phyloP scores from a whole-genome alignment of 179 eudicot species.

The Spinacia oleracea region DNA sequence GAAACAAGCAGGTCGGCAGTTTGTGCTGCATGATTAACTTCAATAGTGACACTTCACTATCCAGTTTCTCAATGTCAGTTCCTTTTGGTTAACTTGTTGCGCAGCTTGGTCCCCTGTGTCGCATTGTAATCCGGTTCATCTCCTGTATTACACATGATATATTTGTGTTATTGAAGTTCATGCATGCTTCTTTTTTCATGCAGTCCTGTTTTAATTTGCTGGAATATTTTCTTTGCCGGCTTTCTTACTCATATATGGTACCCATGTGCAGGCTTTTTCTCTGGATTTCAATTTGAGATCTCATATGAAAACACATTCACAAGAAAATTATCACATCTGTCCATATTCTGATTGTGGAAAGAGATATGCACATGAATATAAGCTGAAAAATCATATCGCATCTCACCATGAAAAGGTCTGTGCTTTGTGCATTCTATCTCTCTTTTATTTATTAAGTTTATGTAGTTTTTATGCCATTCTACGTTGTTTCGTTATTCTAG shows the following conservation, averaged over 20 bases:
- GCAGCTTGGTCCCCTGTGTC: not conserved
- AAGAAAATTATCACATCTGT: conserved; percentile 94
- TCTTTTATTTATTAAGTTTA: not conserved
- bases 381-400: conserved; percentile 83
- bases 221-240: not conserved
- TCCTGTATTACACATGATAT: not conserved
- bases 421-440: conserved; percentile 5
- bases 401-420: conserved; percentile 90
- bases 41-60: not conserved
- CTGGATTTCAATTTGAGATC: conserved; percentile 96
- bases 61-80: not conserved
- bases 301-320: conserved; percentile 98
- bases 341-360: conserved; percentile 92
- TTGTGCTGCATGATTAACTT: not conserved
- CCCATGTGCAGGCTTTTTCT: conserved; percentile 88
- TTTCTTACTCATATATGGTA: conserved; percentile 7
- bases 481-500: not conserved
- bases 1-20: not conserved
- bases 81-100: not conserved
- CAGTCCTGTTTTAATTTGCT: not conserved
- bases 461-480: not conserved
- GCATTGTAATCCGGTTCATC: not conserved
- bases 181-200: not conserved
- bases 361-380: conserved; percentile 96
- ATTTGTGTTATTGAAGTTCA: not conserved